Base-by-base conservation (phyloP, 768 basidiomycete species). In the Psilocybe tampanensis region DNA sequence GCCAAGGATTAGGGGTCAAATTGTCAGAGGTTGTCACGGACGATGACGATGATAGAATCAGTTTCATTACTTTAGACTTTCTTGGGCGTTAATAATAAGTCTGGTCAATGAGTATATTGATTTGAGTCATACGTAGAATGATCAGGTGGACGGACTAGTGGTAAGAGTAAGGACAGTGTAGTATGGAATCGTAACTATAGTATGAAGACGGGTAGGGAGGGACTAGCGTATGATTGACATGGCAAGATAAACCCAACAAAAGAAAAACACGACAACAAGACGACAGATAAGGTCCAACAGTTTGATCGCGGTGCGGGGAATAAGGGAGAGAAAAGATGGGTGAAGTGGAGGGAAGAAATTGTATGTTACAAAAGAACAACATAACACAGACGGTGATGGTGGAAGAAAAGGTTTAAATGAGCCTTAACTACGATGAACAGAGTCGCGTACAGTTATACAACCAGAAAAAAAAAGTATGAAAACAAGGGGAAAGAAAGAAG, bases 151-250 rank as follows among this genome's bases (percentile, higher is more conserved):
- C 13, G 6, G 15, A 7, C 19, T 15, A 23, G 13, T 26, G 45
- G 47, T 11, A 42, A 56, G 48, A 42, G 59, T 56, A 56, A 60
- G 23, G 55, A 60, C 58, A 19, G 58, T 59, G 53, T 58, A 45
- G 51, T 45, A 51, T 48, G 43, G 33, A 57, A 47, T 34, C 44
- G 44, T 58, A 48, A 51, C 44, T 58, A 52, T 58, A 21, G 43
- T 44, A 44, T 44, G 42, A 22, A 24, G 52, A 39, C 47, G 36
- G 43, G 22, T 5, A 24, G 52, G 42, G 6, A 44, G 45, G 48
- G 54, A 55, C 48, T 59, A 60, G 59, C 52, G 55, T 56, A 56
- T 29, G 29, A 36, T 44, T 52, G 43, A 45, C 32, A 41, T 29
- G 29, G 29, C 19, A 51, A 44, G 44, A 51, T 44, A 50, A 23